Conservation (phyloP, 2,329 filamentous ascomycete species). For the Boeremia exigua region DNA sequence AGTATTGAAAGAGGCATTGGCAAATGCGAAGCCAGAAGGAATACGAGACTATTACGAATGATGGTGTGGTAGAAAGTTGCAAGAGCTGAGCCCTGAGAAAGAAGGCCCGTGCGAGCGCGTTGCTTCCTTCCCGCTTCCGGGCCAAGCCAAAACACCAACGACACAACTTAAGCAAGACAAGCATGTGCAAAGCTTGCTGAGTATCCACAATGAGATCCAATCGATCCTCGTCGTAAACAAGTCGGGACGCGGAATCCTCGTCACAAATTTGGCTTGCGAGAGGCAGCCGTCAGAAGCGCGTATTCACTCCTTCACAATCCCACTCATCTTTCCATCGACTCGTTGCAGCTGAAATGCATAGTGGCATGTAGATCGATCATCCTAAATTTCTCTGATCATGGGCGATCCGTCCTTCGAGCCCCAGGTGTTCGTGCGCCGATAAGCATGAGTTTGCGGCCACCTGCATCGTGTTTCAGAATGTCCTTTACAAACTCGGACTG, state of each 20-base stretch:
- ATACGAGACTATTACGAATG: not conserved
- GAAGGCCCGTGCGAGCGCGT: not conserved
- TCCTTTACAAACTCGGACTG: slow-evolving; percentile 9
- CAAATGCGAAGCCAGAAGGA: not conserved
- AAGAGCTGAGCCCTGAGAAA: not conserved
- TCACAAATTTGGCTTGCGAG: no score
- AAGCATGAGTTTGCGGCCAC: not conserved
- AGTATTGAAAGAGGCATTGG: not conserved
- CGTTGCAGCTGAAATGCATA: not conserved
- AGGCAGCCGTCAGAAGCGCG: no score
- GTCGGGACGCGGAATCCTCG: no score
- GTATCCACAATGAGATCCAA: not conserved
- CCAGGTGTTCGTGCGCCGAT: not conserved
- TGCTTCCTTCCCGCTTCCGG: slow-evolving; percentile 1
- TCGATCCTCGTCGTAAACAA: not conserved
- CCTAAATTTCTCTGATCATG: not conserved
- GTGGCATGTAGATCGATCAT: not conserved
- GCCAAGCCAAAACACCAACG: slow-evolving; percentile 16
- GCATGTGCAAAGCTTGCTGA: slow-evolving; percentile 8
- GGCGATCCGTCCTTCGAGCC: not conserved
- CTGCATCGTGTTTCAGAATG: slow-evolving; percentile 11
- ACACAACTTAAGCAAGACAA: slow-evolving; percentile 18
- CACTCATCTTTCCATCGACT: not conserved
- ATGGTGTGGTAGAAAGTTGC: not conserved
- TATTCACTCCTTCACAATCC: not conserved